Conservation (phyloP, 2,329 filamentous ascomycete species). For the Pseudopithomyces chartarum region DNA sequence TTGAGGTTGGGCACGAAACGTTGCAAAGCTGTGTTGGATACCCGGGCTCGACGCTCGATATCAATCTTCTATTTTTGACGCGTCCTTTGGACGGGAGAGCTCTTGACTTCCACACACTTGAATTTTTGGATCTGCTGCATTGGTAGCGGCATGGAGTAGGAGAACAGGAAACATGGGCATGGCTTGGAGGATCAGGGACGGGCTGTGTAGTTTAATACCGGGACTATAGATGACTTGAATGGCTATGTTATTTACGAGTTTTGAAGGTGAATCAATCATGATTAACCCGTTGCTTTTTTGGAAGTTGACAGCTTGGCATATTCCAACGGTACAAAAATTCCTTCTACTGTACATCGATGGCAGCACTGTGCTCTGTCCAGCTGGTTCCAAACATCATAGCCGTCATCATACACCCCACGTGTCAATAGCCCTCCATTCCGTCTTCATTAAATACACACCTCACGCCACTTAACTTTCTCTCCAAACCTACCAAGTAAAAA, state of each 20-base stretch:
- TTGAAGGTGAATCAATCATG: no score
- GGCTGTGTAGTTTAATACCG: conserved; percentile 6
- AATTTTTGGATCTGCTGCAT: conserved; percentile 6
- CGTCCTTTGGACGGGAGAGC: neutral
- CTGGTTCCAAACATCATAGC: no score
- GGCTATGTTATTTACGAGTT: neutral
- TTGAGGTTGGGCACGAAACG: neutral
- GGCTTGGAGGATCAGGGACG: neutral
- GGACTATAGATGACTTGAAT: conserved; percentile 5
- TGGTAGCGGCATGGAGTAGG: conserved; percentile 6
- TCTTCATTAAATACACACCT: no score
- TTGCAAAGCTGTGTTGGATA: conserved; percentile 3
- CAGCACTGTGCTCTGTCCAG: no score
- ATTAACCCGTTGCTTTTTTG: no score
- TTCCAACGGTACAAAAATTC: no score
- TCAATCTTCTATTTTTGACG: neutral
- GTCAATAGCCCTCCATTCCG: no score
- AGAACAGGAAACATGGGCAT: neutral
- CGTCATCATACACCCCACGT: no score
- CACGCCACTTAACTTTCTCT: no score
- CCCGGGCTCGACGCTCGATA: conserved; percentile 2
- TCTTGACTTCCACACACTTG: neutral
- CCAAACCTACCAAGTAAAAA: no score
- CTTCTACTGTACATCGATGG: no score
- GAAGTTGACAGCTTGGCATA: no score